Base-by-base conservation (phyloP, 345 rosid species). In the Abelmoschus esculentus region DNA sequence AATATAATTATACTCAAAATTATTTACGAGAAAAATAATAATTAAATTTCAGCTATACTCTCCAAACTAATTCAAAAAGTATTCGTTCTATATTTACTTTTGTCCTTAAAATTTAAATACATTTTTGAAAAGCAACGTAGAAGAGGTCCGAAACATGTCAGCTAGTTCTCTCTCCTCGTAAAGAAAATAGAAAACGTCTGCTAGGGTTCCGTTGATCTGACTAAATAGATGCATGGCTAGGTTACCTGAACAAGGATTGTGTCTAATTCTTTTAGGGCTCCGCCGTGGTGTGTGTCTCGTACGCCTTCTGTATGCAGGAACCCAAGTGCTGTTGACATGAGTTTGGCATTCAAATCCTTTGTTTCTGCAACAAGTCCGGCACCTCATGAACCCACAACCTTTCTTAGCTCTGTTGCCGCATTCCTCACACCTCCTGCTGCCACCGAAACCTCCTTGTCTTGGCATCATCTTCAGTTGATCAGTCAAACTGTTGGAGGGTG, bases 251-350 rank as follows among this genome's bases (percentile, higher is more conserved):
- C 44, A 54, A 60, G 67, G 49, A 72, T 50, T 70, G 57, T 75
- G 60, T 52, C 80, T 68, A 18, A 69, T 55, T 32, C 84, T 74
- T 55, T 72, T 81, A 74, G 84, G 80, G 80, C 72, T 76, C 1
- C 58, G 71, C 3, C 67, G 72, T 49, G 19, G 59, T 2, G 71
- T 74, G 19, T 42, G 67, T 1, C 70, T 73, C 7, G 72, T 81
- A 42, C 80, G 77, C 70, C 88, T 71, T 64, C 79, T 78, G 34
- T 74, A 78, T 53, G 88, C 80, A 61, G 92, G 87, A 80, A 87
- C 83, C 90, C 92, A 87, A 71, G 92, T 87, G 80, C 92, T 87
- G 55, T 71, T 83, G 70, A 85, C 75, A 72, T 87, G 92, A 70
- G 90, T 85, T 79, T 72, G 84, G 73, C 90, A 85, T 26, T 81